Evolutionary conservation across 1,284 basidiomycete species (phyloP).

Genomic region (Hemileia vastatrix): DNA sequence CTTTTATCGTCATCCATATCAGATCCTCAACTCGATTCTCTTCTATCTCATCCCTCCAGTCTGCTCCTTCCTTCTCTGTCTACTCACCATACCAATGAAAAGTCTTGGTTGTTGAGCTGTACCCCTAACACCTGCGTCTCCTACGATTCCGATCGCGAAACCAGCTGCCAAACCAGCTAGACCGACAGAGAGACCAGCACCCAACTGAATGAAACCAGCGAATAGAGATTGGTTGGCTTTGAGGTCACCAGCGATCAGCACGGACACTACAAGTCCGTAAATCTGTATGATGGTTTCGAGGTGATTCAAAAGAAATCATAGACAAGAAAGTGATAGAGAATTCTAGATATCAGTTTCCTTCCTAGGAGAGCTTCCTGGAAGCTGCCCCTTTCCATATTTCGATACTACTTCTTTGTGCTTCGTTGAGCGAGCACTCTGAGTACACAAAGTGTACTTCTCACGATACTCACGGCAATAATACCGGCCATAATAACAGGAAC

Average conservation of each 20-base stretch:
- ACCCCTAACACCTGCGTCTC: constrained; percentile 60
- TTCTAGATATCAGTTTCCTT: too few species aligned
- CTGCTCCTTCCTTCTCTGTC: constrained; percentile 31
- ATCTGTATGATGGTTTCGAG: constrained; percentile 29
- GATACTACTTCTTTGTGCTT: too few species aligned
- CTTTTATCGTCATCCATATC: not conserved
- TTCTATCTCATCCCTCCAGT: not conserved
- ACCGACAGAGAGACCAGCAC: constrained; percentile 83
- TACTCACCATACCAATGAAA: constrained; percentile 64
- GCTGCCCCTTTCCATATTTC: too few species aligned
- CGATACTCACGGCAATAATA: constrained; percentile 37
- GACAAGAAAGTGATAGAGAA: too few species aligned
- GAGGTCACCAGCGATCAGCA: constrained; percentile 42
- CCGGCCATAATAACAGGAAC: constrained; percentile 42
- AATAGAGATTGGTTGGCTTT: constrained; percentile 51
- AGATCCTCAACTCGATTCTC: not conserved
- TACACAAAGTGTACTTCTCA: too few species aligned
- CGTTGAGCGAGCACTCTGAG: too few species aligned
- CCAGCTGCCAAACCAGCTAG: constrained; percentile 90
- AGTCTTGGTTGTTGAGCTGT: constrained; percentile 67
- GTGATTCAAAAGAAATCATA: too few species aligned
- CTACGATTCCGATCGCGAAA: constrained; percentile 92
- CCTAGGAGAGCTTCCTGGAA: too few species aligned
- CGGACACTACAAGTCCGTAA: constrained; percentile 54
- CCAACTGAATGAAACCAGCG: constrained; percentile 88